Base-by-base conservation (phyloP, 2,329 filamentous ascomycete species). In the Phaeosphaeriaceae sp. region DNA sequence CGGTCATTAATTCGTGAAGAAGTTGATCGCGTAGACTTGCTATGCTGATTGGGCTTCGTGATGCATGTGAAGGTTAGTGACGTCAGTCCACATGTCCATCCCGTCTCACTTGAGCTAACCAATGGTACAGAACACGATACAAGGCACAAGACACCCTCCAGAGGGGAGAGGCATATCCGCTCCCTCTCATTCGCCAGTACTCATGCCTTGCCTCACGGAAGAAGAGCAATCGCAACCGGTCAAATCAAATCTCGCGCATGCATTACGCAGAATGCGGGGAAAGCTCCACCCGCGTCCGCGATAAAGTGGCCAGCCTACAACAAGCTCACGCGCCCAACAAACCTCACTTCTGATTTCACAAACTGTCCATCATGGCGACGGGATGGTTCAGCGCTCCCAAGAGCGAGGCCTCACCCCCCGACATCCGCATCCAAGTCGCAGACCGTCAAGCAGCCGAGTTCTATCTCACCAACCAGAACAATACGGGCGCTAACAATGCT, bases 371-470 rank as follows among this genome's bases (percentile, higher is more conserved):
- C 21, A 74, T 73, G 70, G 61, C 68, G 55, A 66, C 68, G 49
- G 62, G 68, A 49, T 74, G 72, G 72, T 71, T 75, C 58, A 61
- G 56, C 59, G 64, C 65, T 51, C 62, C 62, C 22, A 60, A 64
- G 41, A 63, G 51, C 53, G 60, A 64, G 15, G 52, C 57, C 7
- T 58, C 63, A 36, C 65, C 65, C 33, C 74, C 73, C 33, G 72
- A 74, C 62, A 60, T 75, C 40, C 68, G 70, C 50, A 53, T 75
- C 15, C 74, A 74, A 46, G 45, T 76, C 22, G 70, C 63, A 2
- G 72, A 77, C 54, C 66, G 71, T 41, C 58, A 67, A 51, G 71
- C 74, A 9, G 69, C 72, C 50, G 70, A 74, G 48, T 71, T 76
- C 54, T 76, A 77, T 54, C 59, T 76, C 22, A 60, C 69, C 51